A percentile compares a stretch with the other conserved stretches of the same genome.
These are phyloP conservation scores for Chlorella sp. DNA, from an alignment of 139 green algal genomes.

Conservation along the genomic window DNA sequence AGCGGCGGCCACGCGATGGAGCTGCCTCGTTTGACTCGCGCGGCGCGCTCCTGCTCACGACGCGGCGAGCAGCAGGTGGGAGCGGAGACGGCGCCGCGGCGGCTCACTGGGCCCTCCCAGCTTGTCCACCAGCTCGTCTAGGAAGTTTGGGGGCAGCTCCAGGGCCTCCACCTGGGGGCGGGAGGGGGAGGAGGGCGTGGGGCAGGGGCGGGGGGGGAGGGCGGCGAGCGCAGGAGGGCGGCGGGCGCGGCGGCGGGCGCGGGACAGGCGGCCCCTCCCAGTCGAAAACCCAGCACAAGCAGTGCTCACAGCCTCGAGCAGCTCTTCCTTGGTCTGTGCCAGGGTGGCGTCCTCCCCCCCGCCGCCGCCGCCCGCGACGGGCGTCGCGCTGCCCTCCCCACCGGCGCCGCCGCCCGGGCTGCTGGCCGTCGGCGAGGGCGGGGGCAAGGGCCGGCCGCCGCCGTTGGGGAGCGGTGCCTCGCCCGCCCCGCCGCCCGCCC, in stretches of 20 bases:
- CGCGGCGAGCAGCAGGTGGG: too few species aligned
- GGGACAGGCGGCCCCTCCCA: not conserved
- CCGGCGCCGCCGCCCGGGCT: conserved; percentile 8
- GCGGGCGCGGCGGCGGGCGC: not conserved
- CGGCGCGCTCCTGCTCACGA: too few species aligned
- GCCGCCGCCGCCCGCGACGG: not conserved
- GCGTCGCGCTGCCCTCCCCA: not conserved
- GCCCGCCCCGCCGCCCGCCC: conserved; percentile 1
- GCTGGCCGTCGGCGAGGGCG: too few species aligned
- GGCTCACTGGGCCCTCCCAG: conserved; percentile 64
- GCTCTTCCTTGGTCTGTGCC: conserved; percentile 12
- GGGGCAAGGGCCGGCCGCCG: not conserved
- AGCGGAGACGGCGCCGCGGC: too few species aligned
- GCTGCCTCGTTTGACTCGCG: too few species aligned
- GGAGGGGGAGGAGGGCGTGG: not conserved
- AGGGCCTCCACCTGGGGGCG: conserved; percentile 43
- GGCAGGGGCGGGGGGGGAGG: not conserved
- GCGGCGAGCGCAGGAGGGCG: too few species aligned
- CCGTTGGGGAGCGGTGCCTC: not conserved
- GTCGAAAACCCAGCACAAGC: not conserved
- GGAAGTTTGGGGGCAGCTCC: conserved; percentile 84
- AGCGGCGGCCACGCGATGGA: too few species aligned
- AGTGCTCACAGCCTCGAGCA: not conserved
- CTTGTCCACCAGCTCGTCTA: conserved; percentile 82
- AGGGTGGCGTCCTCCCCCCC: conserved; percentile 15